phyloP scores from a whole-genome alignment of 805 yeast species.

The Debaryomyces prosopidis region DNA sequence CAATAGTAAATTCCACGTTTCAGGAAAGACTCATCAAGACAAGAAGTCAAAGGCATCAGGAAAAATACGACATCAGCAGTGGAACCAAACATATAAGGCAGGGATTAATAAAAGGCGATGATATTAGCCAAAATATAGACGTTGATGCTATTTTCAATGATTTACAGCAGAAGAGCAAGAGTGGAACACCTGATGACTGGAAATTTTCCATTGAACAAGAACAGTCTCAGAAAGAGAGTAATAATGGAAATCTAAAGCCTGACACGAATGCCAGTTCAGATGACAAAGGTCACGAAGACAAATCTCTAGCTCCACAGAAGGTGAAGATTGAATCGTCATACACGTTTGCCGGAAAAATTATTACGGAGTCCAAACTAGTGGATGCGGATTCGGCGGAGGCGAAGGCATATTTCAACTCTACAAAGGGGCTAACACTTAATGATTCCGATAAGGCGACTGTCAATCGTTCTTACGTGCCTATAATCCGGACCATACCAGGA shows the following conservation, averaged over 20 bases:
- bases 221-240: not conserved
- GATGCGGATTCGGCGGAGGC: slow-evolving; percentile 83
- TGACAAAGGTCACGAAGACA: not conserved
- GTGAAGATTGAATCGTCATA: slow-evolving; percentile 75
- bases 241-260: not conserved
- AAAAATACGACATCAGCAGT: slow-evolving; percentile 16
- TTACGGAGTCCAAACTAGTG: slow-evolving; percentile 78
- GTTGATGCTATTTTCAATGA: slow-evolving; percentile 34
- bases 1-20: slow-evolving; percentile 54
- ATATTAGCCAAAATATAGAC: slow-evolving; percentile 20
- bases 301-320: slow-evolving; percentile 41
- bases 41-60: slow-evolving; percentile 58
- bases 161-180: slow-evolving; percentile 18
- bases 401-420: slow-evolving; percentile 67
- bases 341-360: slow-evolving; percentile 85
- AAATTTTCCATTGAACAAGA: not conserved
- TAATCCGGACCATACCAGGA: slow-evolving; percentile 33
- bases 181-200: slow-evolving; percentile 11
- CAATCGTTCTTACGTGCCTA: slow-evolving; percentile 31
- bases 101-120: slow-evolving; percentile 12
- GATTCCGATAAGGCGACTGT: slow-evolving; percentile 7
- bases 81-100: slow-evolving; percentile 13
- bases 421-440: slow-evolving; percentile 32
- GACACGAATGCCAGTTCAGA: slow-evolving; percentile 1
- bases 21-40: slow-evolving; percentile 53